Percentiles rank a stretch among this genome's conserved stretches.
phyloP scores from a whole-genome alignment of 495 filamentous ascomycete genomes.

The Penicillium turbatum region DNA sequence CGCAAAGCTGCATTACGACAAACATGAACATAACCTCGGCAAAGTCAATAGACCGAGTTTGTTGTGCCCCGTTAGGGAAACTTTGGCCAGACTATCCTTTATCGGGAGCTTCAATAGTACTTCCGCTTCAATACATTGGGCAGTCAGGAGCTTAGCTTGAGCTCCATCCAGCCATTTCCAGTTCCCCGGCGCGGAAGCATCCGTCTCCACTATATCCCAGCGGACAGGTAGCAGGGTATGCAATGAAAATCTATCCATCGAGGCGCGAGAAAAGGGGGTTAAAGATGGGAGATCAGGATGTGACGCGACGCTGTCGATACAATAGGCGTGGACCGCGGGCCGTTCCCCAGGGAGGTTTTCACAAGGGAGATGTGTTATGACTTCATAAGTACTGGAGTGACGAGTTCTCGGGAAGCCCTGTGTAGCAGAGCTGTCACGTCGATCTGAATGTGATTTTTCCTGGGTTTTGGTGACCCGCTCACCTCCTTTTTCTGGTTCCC shows the following conservation, averaged over 20 bases:
- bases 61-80: neutral
- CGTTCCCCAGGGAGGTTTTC: conserved; percentile 7
- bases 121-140: neutral
- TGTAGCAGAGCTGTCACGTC: conserved; percentile 2
- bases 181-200: neutral
- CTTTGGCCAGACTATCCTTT: neutral
- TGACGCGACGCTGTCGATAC: conserved; percentile 5
- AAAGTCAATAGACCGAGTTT: neutral
- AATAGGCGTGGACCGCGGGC: conserved; percentile 7
- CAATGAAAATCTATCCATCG: conserved; percentile 8
- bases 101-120: neutral
- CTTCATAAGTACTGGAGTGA: neutral
- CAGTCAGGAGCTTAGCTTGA: neutral
- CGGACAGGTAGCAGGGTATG: conserved; percentile 8
- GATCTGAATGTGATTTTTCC: conserved; percentile 1
- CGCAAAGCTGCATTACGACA: neutral
- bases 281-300: neutral
- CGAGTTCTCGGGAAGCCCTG: neutral
- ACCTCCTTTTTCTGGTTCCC: conserved; percentile 8
- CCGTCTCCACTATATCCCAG: conserved; percentile 9
- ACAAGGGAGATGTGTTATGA: neutral
- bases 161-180: neutral
- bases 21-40: neutral
- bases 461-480: neutral
- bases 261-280: conserved; percentile 12